Evolutionary conservation across 140 eudicot species (phyloP).

Genomic region (Ambrosia hybrid): DNA sequence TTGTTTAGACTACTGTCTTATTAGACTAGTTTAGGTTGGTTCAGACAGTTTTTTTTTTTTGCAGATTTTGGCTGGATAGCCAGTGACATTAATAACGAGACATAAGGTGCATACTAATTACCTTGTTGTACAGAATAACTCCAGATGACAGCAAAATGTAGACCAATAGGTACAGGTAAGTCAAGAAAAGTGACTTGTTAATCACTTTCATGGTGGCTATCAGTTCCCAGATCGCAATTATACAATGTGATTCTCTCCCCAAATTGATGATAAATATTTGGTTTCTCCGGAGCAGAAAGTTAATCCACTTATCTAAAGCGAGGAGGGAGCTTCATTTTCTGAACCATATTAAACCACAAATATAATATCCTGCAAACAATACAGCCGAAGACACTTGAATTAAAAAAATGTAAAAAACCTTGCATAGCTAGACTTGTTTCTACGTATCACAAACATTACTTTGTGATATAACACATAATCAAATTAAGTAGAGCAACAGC

Average conservation of each 20-base stretch:
- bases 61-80: not conserved
- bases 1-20: too few relatives aligned
- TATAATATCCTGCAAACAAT: conserved; percentile 21
- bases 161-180: conserved; percentile 81
- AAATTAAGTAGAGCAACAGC: conserved; percentile 4
- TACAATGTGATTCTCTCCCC: conserved; percentile 25
- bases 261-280: conserved; percentile 16
- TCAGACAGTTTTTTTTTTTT: too few relatives aligned
- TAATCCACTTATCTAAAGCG: conserved; percentile 23
- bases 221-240: conserved; percentile 23
- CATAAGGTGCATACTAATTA: conserved; percentile 24
- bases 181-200: conserved; percentile 80
- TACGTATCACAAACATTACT: not conserved
- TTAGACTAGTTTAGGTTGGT: too few relatives aligned
- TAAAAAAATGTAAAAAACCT: not conserved
- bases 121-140: conserved; percentile 97
- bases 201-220: conserved; percentile 50
- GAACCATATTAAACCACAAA: conserved; percentile 17
- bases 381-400: conserved; percentile 11
- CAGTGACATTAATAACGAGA: conserved; percentile 20
- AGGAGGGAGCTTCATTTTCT: conserved; percentile 23
- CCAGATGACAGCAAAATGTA: conserved; percentile 90
- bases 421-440: conserved; percentile 11
- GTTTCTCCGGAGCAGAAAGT: conserved; percentile 15
- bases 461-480: conserved; percentile 2